Evolutionary conservation across 2,329 filamentous ascomycete genomes (phyloP), one percentile per base, ranked within the genome.

Genomic region (Xylariaceae sp.): DNA sequence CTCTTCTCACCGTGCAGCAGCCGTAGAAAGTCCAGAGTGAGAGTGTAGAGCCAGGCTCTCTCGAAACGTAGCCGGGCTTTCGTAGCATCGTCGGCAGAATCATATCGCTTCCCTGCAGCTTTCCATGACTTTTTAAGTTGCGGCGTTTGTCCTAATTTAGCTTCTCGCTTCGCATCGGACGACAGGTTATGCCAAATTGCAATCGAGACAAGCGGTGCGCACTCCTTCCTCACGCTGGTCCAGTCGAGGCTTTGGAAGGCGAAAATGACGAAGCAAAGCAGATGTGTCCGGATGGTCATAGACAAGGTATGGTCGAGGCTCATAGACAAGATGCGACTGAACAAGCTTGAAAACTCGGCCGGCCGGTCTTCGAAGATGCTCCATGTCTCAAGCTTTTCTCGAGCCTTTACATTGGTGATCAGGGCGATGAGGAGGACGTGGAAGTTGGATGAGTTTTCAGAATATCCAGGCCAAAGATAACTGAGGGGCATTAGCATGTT

Each of bases 241-340:
- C 86, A 92, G 70, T 99, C 95, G 26, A 99, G 80, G 40, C 92
- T 97, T 72, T 97, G 92, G 69, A 97, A 99, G 29, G 93, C 90
- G 61, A 87, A 85, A 44, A 96, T 95, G 58, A 97, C 81, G 72
- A 97, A 97, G 20, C 84, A 88, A 18, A 99, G 77, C n/a, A 97
- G 82, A 46, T 96, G 87, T 7, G 88, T 89, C 56, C 91, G 85
- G 49, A 96, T 81, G 23, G 79, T 76, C 30, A 81, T 75, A 18
- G 86, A 80, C 16, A 92, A 73, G 2, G 87, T 86, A 57, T 75
- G 77, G 67, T 93, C 89, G 63, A 94, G 81, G 57, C 82, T 91
- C 84, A 97, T 87, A 27, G 92, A 94, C 2, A 97, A 81, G 24
- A 96, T 83, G 61, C 94, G 91, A 61, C 91, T 89, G 73, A 97